Base-by-base conservation (phyloP, 108 stramenopile genomes). In the Epithemia pelagica region DNA sequence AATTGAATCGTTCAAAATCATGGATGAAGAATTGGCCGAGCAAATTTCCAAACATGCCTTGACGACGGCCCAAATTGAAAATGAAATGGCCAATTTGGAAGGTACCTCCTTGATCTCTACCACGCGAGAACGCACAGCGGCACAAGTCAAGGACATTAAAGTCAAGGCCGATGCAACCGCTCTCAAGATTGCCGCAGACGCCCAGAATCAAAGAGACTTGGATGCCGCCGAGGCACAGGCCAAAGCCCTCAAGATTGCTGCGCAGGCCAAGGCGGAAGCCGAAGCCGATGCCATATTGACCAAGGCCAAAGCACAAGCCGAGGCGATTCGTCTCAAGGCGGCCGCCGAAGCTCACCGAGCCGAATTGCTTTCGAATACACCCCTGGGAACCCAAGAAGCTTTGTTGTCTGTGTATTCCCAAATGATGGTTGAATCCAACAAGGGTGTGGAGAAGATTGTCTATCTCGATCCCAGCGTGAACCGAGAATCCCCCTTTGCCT, bases 1-100 rank as follows among this genome's bases (percentile, higher is more conserved):
- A 64, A 52, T 65, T 75, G 37, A 69, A 75, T 32, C 64, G 69
- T 76, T 63, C 64, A 72, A 72, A 22, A 76, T 76, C 32, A 76
- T 76, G 75, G 70, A 76, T 33, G 60, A 37, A 0, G 70, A 76
- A 23, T 59, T 76, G 22, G 70, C 75, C 2, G 61, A 72, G 8
- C 53, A 72, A 46, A 71, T 76, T 62, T 51, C 75, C 1, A 61
- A 76, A 58, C 59, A 76, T 68, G 59, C 61, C n/a, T 59, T 76
- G 54, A 72, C 66, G 19, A 76, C 70, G 10, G 75, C 75, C 32
- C 75, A 76, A 23, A 62, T 72, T 27, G 75, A 76, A 29, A 76
- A 76, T 30, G 30, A 76, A 53, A 31, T 76, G 66, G 51, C 66
- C 29, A 71, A 76, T 63, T 33, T 76, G n/a, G 61, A 76, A 31